Evolutionary conservation across 2,329 filamentous ascomycete genomes (phyloP), one percentile per base, ranked within the genome.

Genomic region (Nothopassalora personata): DNA sequence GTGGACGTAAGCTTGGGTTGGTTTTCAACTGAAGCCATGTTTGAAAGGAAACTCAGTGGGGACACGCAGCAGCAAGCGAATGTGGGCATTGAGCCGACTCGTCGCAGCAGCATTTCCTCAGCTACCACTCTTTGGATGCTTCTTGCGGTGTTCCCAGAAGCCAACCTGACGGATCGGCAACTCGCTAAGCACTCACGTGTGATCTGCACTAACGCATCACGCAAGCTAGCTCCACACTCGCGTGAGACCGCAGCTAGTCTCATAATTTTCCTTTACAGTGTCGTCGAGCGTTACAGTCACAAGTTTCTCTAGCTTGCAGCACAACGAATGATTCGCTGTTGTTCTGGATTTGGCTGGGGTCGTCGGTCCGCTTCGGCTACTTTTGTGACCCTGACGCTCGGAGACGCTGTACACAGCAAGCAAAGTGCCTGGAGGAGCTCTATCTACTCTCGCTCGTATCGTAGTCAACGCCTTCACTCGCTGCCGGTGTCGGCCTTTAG

Each of bases 1-100:
- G 58, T 65, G 59, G 57, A 65, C 64, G 45, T 60, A 51, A 64
- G 39, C 39, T 43, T 15, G 13, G 18, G 4, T 15, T 15, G n/a
- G 18, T 7, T 13, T 15, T 15, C 45, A 4, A n/a, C 13, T 8
- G 39, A 3, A 8, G 5, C 39, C 13, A 15, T 43, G 39, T 7
- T 7, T 15, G 39, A 1, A 18, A n/a, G 13, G 13, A n/a, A n/a
- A 19, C 13, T n/a, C 39, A 43, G 39, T 13, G 18, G 39, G 13
- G 15, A 18, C 7, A 18, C n/a, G 15, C 39, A n/a, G 4, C 13
- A n/a, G 39, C 39, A 43, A 43, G 15, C 4, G 7, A 18, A 8
- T n/a, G 39, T 43, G 39, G 23, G 23, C 23, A 23, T 23, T 3
- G 3, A 23, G 23, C 23, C 23, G 23, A 23, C 23, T 23, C 23